Evolutionary conservation across 805 yeast genomes (phyloP), one percentile per base, ranked within the genome.

Genomic region (Saccharomycopsis lassenensis): DNA sequence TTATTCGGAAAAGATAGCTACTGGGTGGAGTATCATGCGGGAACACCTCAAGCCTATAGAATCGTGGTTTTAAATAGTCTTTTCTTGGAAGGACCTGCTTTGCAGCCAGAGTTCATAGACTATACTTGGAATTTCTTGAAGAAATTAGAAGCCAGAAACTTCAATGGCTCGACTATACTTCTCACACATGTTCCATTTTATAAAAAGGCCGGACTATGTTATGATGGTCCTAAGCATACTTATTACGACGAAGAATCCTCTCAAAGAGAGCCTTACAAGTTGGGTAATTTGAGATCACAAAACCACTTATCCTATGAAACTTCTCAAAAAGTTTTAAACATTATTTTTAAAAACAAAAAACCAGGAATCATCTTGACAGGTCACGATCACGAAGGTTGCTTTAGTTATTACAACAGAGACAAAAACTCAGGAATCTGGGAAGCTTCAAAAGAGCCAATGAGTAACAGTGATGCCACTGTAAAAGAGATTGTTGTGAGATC

Each of bases 311-410:
- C 80, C 20, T 59, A 65, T 43, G 79, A 77, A 4, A 67, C 79
- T 0, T 60, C 89, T 3, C 79, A 78, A 51, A 62, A 66, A 42
- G 76, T 89, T 2, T 56, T 91, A 46, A 67, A 80, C 47, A 65
- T 77, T n/a, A 66, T 83, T 11, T 89, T 89, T 53, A 71, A 71
- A 25, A 69, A 69, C 46, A 57, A 63, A 6, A 70, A 72, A 44
- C 74, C 79, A 14, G 97, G 97, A 15, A 63, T 89, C 7, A 74
- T 91, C 3, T 58, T 89, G 28, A 83, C 95, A 0, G 98, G 98
- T 1, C 98, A 91, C 57, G 98, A 91, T 52, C 98, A 91, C 52
- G 87, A 78, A 46, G 98, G 98, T 1, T 91, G 98, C 52, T 77
- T 74, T 47, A 70, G 76, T 24, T 65, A 68, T 55, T 84, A 81